Conservation (phyloP, 2,329 filamentous ascomycete genomes). For the Xylariaceae sp. region DNA sequence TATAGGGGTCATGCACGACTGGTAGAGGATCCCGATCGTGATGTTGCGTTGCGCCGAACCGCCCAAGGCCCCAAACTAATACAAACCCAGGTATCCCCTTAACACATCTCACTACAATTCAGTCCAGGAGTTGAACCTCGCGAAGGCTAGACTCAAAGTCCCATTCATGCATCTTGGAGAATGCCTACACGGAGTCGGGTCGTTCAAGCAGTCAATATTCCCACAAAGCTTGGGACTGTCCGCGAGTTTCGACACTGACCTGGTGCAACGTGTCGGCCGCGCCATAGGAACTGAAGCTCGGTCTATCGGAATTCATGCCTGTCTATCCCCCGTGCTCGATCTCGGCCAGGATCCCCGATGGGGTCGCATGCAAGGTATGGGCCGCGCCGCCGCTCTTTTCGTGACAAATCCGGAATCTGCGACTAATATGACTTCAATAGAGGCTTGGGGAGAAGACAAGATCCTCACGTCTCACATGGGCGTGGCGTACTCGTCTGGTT, state of each 20-base stretch:
- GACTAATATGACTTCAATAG: conserved; percentile 22
- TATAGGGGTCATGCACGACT: conserved; percentile 42
- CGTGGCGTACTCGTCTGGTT: conserved; percentile 40
- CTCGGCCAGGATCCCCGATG: conserved; percentile 42
- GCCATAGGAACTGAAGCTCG: conserved; percentile 42
- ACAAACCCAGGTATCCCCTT: conserved; percentile 35
- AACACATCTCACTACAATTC: conserved; percentile 42
- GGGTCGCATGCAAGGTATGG: conserved; percentile 40
- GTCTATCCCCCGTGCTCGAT: conserved; percentile 42
- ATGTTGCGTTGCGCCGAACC: background rate
- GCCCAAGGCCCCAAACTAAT: background rate
- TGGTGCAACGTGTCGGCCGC: conserved; percentile 40
- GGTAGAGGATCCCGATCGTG: conserved; percentile 21
- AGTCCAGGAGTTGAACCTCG: conserved; percentile 37
- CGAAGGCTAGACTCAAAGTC: conserved; percentile 37
- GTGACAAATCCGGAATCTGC: background rate
- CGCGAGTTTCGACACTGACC: conserved; percentile 40
- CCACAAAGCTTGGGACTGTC: conserved; percentile 41
- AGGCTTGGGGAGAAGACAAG: conserved; percentile 46
- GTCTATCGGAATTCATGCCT: conserved; percentile 43
- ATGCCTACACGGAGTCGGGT: conserved; percentile 43
- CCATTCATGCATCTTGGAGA: conserved; percentile 42
- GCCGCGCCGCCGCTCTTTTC: background rate
- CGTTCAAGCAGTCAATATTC: conserved; percentile 44
- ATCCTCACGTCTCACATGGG: conserved; percentile 43